phyloP scores from a whole-genome alignment of 495 filamentous ascomycete genomes.

The Aspergillus hancockii region DNA sequence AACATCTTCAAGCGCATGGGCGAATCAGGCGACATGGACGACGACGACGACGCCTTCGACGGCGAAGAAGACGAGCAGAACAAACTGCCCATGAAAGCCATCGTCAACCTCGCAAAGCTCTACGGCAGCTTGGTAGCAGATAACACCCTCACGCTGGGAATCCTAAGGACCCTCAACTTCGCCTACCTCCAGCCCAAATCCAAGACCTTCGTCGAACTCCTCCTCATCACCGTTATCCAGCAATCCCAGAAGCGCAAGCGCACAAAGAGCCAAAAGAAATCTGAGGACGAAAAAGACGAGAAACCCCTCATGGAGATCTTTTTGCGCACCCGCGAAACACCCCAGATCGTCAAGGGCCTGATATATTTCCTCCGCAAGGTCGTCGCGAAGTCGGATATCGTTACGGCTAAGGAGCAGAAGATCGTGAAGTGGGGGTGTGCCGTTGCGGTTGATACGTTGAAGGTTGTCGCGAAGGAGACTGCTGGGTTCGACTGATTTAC shows the following conservation, averaged over 20 bases:
- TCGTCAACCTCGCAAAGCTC: slow-evolving; percentile 90
- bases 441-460: slow-evolving; percentile 59
- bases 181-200: slow-evolving; percentile 75
- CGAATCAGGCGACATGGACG: slow-evolving; percentile 59
- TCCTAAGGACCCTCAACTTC: slow-evolving; percentile 78
- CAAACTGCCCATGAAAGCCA: slow-evolving; percentile 54
- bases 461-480: slow-evolving; percentile 42
- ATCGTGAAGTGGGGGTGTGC: slow-evolving; percentile 70
- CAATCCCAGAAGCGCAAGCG: slow-evolving; percentile 53
- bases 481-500: neutral
- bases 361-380: slow-evolving; percentile 78
- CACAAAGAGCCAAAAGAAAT: slow-evolving; percentile 30
- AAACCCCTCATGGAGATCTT: slow-evolving; percentile 66
- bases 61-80: slow-evolving; percentile 54
- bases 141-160: slow-evolving; percentile 59
- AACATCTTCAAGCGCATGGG: slow-evolving; percentile 85
- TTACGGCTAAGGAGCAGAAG: slow-evolving; percentile 57
- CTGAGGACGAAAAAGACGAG: slow-evolving; percentile 25
- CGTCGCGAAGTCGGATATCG: slow-evolving; percentile 72
- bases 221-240: slow-evolving; percentile 74
- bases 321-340: slow-evolving; percentile 55
- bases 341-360: slow-evolving; percentile 67
- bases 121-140: slow-evolving; percentile 74
- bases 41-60: slow-evolving; percentile 55
- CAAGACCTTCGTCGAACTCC: slow-evolving; percentile 72